A percentile compares a stretch with the other conserved stretches of the same genome.
phyloP scores from a whole-genome alignment of 352 stramenopile genomes.

The Pythium sukuiense region DNA sequence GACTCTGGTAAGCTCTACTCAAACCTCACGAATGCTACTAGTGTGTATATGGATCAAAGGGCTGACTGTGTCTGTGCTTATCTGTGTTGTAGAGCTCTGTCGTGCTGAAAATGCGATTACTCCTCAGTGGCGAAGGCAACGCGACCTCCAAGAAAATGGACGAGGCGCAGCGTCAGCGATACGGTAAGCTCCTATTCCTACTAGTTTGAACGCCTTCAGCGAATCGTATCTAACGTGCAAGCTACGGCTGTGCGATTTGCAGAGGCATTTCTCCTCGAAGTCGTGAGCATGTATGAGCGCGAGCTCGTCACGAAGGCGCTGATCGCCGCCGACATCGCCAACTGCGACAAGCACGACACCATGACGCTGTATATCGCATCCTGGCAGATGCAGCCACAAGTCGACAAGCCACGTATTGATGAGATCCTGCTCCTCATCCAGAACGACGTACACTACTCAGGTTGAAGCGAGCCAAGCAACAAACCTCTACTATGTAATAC shows the following conservation, averaged over 20 bases:
- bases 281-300: constrained; percentile 75
- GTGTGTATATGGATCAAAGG: background rate
- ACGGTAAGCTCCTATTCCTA: constrained; percentile 35
- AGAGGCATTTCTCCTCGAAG: constrained; percentile 64
- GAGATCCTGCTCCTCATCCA: constrained; percentile 65
- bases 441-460: constrained; percentile 60
- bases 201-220: background rate
- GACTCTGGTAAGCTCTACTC: constrained; percentile 35
- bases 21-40: background rate
- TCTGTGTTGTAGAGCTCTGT: constrained; percentile 20
- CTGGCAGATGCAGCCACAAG: constrained; percentile 87
- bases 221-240: background rate
- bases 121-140: constrained; percentile 29
- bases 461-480: constrained; percentile 2
- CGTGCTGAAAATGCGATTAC: constrained; percentile 43
- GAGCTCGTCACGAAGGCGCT: constrained; percentile 80
- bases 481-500: constrained; percentile 20
- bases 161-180: constrained; percentile 40
- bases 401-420: constrained; percentile 60
- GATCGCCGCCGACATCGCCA: constrained; percentile 67
- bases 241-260: background rate
- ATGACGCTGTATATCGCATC: constrained; percentile 77
- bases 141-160: constrained; percentile 30
- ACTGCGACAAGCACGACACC: constrained; percentile 64
- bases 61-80: background rate